phyloP scores from a whole-genome alignment of 805 yeast genomes.

The Pichia rugopelliculosa region DNA sequence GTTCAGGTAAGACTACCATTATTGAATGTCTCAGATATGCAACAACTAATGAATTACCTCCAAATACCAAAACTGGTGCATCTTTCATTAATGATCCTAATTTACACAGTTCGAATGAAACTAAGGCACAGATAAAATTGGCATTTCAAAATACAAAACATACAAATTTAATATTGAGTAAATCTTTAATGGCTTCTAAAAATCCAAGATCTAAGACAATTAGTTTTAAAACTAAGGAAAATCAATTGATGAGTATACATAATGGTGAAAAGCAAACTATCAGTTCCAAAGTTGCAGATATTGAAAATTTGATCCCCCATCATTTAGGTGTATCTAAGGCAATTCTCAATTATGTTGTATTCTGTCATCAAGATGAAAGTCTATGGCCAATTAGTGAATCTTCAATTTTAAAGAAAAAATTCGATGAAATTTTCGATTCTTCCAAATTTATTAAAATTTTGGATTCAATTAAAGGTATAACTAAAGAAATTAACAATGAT shows the following conservation, averaged over 20 bases:
- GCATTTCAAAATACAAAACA: constrained; percentile 73
- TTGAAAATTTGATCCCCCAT: constrained; percentile 74
- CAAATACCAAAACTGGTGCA: constrained; percentile 93
- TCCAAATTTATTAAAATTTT: constrained; percentile 86
- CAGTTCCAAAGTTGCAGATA: constrained; percentile 74
- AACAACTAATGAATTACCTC: constrained; percentile 94
- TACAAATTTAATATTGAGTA: constrained; percentile 73
- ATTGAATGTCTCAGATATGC: constrained; percentile 92
- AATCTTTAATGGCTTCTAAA: constrained; percentile 69
- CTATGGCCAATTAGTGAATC: constrained; percentile 97
- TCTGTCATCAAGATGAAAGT: constrained; percentile 96
- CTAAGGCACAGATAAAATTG: constrained; percentile 83
- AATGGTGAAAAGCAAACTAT: constrained; percentile 63
- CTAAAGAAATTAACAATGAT: constrained; percentile 71
- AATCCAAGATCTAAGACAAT: constrained; percentile 42
- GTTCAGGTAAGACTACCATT: constrained; percentile 93
- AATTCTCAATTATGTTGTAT: constrained; percentile 82
- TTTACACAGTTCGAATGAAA: constrained; percentile 64
- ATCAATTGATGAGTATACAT: constrained; percentile 65
- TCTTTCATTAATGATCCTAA: constrained; percentile 84
- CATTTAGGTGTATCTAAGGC: constrained; percentile 85
- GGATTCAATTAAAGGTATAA: constrained; percentile 65
- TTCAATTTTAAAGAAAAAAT: constrained; percentile 75
- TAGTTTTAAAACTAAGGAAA: constrained; percentile 86
- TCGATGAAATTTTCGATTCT: constrained; percentile 96